Evolutionary conservation across 2,329 filamentous ascomycete genomes (phyloP).

Genomic region (Neocatenulostroma microsporum): DNA sequence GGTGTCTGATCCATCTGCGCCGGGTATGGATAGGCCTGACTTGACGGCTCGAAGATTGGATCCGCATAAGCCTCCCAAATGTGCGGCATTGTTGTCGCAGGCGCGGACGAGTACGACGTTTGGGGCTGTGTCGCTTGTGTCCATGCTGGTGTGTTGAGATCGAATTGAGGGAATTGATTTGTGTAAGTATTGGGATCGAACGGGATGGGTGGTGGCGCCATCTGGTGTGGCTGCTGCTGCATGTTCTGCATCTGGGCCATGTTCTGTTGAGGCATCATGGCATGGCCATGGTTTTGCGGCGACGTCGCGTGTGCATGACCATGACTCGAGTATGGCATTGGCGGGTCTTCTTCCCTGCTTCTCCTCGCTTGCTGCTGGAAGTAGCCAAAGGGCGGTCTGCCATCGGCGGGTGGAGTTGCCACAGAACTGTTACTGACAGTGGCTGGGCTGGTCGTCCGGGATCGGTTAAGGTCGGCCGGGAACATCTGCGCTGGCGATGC

Average conservation of each 20-base stretch:
- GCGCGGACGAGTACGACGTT: too few relatives aligned
- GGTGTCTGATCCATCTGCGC: too few relatives aligned
- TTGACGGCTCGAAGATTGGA: constrained; percentile 20
- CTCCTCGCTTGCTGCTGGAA: constrained; percentile 23
- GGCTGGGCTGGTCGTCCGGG: constrained; percentile 39
- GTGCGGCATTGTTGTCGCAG: too few relatives aligned
- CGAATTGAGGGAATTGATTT: constrained; percentile 26
- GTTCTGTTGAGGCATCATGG: too few relatives aligned
- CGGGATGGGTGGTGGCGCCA: too few relatives aligned
- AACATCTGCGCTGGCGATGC: constrained; percentile 33
- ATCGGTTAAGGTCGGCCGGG: constrained; percentile 36
- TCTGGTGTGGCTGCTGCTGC: constrained; percentile 9
- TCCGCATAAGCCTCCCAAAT: constrained; percentile 14
- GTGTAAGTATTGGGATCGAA: constrained; percentile 16
- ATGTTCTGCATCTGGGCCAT: too few relatives aligned
- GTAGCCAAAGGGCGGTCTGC: constrained; percentile 22
- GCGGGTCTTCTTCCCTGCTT: constrained; percentile 26
- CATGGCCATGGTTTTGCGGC: too few relatives aligned
- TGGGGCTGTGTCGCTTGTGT: too few relatives aligned
- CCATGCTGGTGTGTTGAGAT: constrained; percentile 14
- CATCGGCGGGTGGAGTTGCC: constrained; percentile 25
- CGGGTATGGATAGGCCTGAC: constrained; percentile 21
- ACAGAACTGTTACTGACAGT: constrained; percentile 27
- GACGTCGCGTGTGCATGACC: background rate
- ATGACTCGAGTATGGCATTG: constrained; percentile 24